Evolutionary conservation across 1,284 basidiomycete species (phyloP), one percentile per base, ranked within the genome.

Genomic region (Malassezia brasiliensis): DNA sequence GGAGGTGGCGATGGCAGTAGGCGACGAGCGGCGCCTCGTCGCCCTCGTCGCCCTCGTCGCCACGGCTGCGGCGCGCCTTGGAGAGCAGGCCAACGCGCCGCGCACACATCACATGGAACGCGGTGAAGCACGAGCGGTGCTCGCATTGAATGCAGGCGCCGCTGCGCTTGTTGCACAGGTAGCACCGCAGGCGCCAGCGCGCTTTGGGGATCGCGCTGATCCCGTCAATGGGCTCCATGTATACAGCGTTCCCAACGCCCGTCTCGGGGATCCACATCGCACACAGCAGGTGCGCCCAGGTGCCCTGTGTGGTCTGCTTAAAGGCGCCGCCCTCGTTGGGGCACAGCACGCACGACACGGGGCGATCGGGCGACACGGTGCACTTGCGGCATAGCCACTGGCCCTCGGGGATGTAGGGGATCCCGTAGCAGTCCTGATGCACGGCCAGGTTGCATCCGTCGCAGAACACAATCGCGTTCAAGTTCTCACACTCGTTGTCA

Each of bases 301-400:
- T 86, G 0, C 89, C 90, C 20, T 84, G 82, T 0, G 84, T 82
- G 0, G 94, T 96, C 77, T 98, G 94, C 73, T 99, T 99, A 81
- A 98, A 99, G 2, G 94, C 94, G 11, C 93, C 94, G 11, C 88
- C 91, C 76, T 96, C 89, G 63, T 89, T 90, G 0, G 94, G 94
- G 70, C 94, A 99, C 44, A 98, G 80, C 20, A 90, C 80, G 76
- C 93, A 98, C 5, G 85, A 85, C 41, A 98, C 91, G 9, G 91
- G 90, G 61, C 86, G 87, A 75, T 96, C 93, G 0, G 94, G 94
- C 1, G 90, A 94, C 17, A 98, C 90, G 1, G 90, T 96, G 74
- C 94, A 99, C 76, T 98, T 98, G 51, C 94, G 80, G 76, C 94
- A 98, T 31, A 98, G 82, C 94, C 94, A 99, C 76, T 99, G 93